Evolutionary conservation across 1,284 basidiomycete species (phyloP), one percentile per base, ranked within the genome.

Genomic region (Apiotrichum montevideense): DNA sequence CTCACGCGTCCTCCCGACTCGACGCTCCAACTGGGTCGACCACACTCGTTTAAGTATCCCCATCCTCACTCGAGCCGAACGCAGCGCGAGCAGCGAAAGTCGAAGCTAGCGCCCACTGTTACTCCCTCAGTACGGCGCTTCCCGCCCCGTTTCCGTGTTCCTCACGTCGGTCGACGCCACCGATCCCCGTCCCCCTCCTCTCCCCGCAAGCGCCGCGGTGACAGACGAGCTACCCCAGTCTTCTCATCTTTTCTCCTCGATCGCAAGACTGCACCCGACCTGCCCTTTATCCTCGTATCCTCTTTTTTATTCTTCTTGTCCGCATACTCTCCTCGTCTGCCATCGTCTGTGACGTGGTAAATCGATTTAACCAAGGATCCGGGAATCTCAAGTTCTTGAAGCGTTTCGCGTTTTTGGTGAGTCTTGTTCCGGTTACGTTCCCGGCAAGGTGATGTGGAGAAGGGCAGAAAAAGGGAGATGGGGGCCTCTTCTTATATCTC

Each of bases 11-110:
- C 13, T 37, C 46, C 7, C 47, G 47, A 47, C 46, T 33, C 46
- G 46, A 47, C 46, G 46, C 33, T 47, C 46, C 34, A 47, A 47
- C 46, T 35, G 46, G 47, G 47, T 49, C 47, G 35, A 21, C 47
- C 47, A 49, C 47, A 49, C 40, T 49, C 47, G 46, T 49, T 49
- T 49, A 39, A 29, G 11, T 40, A n/a, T 1, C 15, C n/a, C 34
- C 41, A 42, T 15, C 11, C 41, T 9, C 37, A 39, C 37, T 32
- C 9, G 21, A 29, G 13, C 7, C 43, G 32, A 29, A 7, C 21
- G 43, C 21, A 45, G 41, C n/a, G 11, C 6, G 21, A 6, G 21
- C 29, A 45, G 44, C 44, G 21, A 4, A 7, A 15, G 9, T 14
- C 33, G 45, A 35, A 14, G 11, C 14, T 14, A 7, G 13, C 41